Conservation (phyloP, 352 stramenopile genomes). For the Globisporangium camurandrum region DNA sequence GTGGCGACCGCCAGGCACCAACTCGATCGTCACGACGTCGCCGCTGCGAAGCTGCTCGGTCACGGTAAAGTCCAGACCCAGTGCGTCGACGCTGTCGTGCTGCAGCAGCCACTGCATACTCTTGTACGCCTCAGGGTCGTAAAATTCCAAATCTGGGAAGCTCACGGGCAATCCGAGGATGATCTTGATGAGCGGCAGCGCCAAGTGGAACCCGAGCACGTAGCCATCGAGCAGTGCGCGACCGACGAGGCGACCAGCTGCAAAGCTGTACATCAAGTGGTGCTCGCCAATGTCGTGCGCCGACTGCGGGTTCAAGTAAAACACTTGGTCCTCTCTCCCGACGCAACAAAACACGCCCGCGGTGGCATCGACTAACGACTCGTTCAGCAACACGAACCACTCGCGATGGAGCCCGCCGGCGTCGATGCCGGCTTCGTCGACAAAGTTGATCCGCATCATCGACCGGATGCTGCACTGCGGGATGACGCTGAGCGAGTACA, state of each 20-base stretch:
- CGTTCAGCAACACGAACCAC: constrained; percentile 84
- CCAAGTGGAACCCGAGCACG: constrained; percentile 88
- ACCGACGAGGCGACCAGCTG: constrained; percentile 35
- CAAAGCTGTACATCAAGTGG: constrained; percentile 39
- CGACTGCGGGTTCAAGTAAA: constrained; percentile 42
- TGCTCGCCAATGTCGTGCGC: constrained; percentile 18
- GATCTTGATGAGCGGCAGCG: constrained; percentile 35
- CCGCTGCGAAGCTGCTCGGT: too few relatives aligned
- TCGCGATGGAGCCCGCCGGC: constrained; percentile 87
- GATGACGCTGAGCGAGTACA: constrained; percentile 59
- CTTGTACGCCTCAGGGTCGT: constrained; percentile 39
- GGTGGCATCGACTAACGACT: constrained; percentile 21
- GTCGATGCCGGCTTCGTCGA: constrained; percentile 80
- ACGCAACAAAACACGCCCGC: constrained; percentile 32
- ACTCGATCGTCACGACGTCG: constrained; percentile 8
- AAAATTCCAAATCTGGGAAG: constrained; percentile 31
- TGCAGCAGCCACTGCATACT: constrained; percentile 42
- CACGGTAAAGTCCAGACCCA: constrained; percentile 37
- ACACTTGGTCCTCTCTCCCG: constrained; percentile 35
- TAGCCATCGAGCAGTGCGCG: constrained; percentile 77
- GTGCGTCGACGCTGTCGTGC: constrained; percentile 23
- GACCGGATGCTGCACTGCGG: constrained; percentile 45
- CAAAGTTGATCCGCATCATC: constrained; percentile 80
- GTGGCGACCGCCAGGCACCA: too few relatives aligned
- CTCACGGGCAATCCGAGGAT: constrained; percentile 31